Percentiles rank a stretch among this genome's conserved stretches.
phyloP scores from a whole-genome alignment of 2,329 filamentous ascomycete species.

The Ceratocystis smalleyi region DNA sequence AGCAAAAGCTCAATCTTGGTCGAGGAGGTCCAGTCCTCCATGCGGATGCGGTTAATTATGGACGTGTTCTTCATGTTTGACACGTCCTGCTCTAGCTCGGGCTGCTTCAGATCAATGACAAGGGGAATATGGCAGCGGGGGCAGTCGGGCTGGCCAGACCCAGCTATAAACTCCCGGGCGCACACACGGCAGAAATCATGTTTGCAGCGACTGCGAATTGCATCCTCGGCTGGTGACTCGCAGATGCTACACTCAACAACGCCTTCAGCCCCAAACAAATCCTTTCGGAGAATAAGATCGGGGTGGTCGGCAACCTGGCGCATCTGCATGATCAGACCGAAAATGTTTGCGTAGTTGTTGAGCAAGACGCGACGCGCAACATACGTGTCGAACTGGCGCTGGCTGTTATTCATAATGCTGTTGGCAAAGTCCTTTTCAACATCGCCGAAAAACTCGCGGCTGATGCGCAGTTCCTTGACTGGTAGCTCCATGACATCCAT shows the following conservation, averaged over 20 bases:
- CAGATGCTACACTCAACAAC: constrained; percentile 86
- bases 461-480: constrained; percentile 80
- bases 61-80: constrained; percentile 74
- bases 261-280: constrained; percentile 73
- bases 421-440: constrained; percentile 90
- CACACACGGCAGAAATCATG: constrained; percentile 50
- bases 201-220: constrained; percentile 78
- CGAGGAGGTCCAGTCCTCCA: constrained; percentile 96
- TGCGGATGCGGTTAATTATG: constrained; percentile 96
- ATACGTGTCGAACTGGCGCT: constrained; percentile 86
- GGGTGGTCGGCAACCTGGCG: constrained; percentile 94
- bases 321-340: constrained; percentile 98
- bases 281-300: constrained; percentile 67
- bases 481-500: constrained; percentile 92
- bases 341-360: constrained; percentile 98
- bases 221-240: constrained; percentile 89
- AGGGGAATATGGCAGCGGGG: constrained; percentile 83
- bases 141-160: constrained; percentile 64
- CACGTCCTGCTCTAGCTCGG: constrained; percentile 78
- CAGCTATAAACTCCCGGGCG: constrained; percentile 45
- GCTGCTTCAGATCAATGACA: constrained; percentile 84
- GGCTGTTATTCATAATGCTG: constrained; percentile 86
- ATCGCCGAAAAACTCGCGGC: constrained; percentile 92
- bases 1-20: constrained; percentile 96
- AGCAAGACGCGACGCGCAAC: constrained; percentile 86